These are phyloP conservation scores for Phlegmacium glaucopus DNA, from an alignment of 768 basidiomycete genomes.

Conservation along the genomic window DNA sequence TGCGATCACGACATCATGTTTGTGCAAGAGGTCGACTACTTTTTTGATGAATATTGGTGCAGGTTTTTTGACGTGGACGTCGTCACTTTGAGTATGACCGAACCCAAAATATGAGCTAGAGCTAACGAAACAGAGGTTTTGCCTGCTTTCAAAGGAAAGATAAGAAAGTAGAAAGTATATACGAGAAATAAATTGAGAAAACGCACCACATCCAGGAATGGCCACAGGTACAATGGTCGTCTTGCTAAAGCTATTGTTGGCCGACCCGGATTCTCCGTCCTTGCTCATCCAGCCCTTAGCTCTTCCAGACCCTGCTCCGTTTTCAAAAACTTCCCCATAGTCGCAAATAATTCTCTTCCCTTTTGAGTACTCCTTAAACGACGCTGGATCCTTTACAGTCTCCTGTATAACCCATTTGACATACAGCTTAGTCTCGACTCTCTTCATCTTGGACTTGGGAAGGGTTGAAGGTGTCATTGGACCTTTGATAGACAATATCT, in stretches of 20 bases:
- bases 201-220: slow-evolving; percentile 87
- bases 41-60: too few species aligned
- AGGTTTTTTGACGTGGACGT: too few species aligned
- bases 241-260: slow-evolving; percentile 47
- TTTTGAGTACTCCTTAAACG: slow-evolving; percentile 62
- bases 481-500: slow-evolving; percentile 41
- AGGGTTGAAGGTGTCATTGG: slow-evolving; percentile 33
- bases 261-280: slow-evolving; percentile 35
- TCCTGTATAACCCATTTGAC: slow-evolving; percentile 79
- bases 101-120: too few species aligned
- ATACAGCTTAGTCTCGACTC: slow-evolving; percentile 78
- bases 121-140: slow-evolving; percentile 91
- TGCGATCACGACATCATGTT: slow-evolving; percentile 80
- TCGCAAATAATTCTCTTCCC: slow-evolving; percentile 85
- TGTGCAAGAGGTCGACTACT: too few species aligned
- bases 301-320: slow-evolving; percentile 35
- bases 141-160: slow-evolving; percentile 91
- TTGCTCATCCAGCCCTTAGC: slow-evolving; percentile 28
- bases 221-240: slow-evolving; percentile 87
- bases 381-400: slow-evolving; percentile 54
- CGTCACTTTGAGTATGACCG: too few species aligned
- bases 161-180: slow-evolving; percentile 72
- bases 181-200: background rate
- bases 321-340: slow-evolving; percentile 73
- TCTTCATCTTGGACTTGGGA: slow-evolving; percentile 64